Evolutionary conservation across 2,329 filamentous ascomycete genomes (phyloP).

Genomic region (Epichloe sibirici): DNA sequence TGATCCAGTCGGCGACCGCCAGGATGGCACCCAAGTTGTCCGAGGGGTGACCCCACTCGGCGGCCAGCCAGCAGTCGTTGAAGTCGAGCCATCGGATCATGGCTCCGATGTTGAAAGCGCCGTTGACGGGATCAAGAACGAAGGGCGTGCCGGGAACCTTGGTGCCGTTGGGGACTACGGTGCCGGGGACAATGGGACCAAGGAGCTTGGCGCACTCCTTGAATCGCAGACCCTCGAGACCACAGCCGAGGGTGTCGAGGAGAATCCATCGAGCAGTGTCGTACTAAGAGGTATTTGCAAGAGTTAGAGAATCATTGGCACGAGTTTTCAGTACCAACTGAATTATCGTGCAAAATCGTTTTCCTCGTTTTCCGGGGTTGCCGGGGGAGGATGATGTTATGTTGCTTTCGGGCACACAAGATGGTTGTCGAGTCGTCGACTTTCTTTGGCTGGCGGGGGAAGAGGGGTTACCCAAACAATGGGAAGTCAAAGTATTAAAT

Average conservation of each 20-base stretch:
- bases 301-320: neutral
- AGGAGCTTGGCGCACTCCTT: constrained; percentile 93
- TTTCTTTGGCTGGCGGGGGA: neutral
- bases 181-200: constrained; percentile 82
- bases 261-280: constrained; percentile 96
- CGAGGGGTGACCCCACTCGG: constrained; percentile 97
- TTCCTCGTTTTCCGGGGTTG: neutral
- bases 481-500: neutral
- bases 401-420: neutral
- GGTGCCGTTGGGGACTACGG: constrained; percentile 80
- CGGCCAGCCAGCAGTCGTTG: constrained; percentile 99
- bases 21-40: constrained; percentile 97
- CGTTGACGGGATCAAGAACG: constrained; percentile 89
- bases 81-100: constrained; percentile 99
- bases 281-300: constrained; percentile 40
- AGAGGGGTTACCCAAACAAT: neutral
- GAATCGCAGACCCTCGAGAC: constrained; percentile 89
- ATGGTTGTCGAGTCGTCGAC: neutral
- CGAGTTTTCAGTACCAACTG: neutral
- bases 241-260: constrained; percentile 92
- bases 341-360: no score
- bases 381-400: no score
- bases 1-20: constrained; percentile 94
- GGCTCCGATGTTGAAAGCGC: constrained; percentile 96
- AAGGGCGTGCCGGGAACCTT: constrained; percentile 86